phyloP scores from a whole-genome alignment of 2,329 filamentous ascomycete species.

The Coleophoma eucalyptorum region DNA sequence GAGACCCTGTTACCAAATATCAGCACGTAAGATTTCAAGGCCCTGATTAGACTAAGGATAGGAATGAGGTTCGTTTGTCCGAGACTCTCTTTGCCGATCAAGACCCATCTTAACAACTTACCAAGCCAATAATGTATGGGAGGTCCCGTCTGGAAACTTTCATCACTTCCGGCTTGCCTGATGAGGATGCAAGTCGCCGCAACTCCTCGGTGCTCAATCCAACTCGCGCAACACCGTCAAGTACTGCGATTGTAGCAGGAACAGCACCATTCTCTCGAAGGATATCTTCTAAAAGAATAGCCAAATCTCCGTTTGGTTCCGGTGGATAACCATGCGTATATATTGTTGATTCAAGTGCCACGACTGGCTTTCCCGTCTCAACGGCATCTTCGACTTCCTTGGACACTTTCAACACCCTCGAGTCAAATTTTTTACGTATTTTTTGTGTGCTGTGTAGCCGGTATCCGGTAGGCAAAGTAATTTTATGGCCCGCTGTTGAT shows the following conservation, averaged over 20 bases:
- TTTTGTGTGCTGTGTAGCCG: too few species aligned
- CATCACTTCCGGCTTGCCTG: conserved; percentile 62
- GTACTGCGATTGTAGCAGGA: conserved; percentile 85
- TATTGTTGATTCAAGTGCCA: conserved; percentile 92
- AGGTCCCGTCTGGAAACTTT: conserved; percentile 90
- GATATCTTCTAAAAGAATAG: conserved; percentile 71
- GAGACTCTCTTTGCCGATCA: neutral
- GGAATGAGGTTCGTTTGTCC: neutral
- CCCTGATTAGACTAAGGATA: neutral
- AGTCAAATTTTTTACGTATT: too few species aligned
- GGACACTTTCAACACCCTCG: neutral
- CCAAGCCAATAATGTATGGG: conserved; percentile 74
- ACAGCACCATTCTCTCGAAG: conserved; percentile 79
- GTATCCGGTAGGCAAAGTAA: too few species aligned
- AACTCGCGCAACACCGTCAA: conserved; percentile 79
- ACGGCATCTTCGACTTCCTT: conserved; percentile 74
- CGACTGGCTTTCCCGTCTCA: conserved; percentile 71
- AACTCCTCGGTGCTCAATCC: conserved; percentile 73
- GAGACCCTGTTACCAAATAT: conserved; percentile 44
- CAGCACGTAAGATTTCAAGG: neutral
- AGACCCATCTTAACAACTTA: conserved; percentile 34
- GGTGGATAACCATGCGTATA: conserved; percentile 91
- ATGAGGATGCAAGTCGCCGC: conserved; percentile 59
- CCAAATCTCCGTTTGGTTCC: conserved; percentile 70
- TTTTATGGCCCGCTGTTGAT: too few species aligned